These are phyloP conservation scores for Nakataea oryzae DNA, from an alignment of 2,329 filamentous ascomycete species.

Conservation along the genomic window DNA sequence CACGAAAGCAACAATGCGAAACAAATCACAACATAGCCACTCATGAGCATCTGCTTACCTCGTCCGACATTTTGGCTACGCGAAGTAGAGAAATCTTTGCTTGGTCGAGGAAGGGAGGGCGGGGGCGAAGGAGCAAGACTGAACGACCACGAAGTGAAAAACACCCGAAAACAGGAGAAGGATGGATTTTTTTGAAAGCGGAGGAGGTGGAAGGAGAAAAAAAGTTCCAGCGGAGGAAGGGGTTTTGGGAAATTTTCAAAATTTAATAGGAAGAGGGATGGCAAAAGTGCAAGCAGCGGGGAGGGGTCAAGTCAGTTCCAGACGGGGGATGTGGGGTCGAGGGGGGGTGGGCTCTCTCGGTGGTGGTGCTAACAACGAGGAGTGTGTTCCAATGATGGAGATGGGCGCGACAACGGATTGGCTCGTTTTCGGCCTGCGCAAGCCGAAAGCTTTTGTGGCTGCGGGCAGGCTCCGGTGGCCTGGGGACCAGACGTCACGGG, in stretches of 20 bases:
- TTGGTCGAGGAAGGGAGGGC: constrained; percentile 1
- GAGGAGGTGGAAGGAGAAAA: not conserved
- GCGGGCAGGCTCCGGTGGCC: not conserved
- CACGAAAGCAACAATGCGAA: not conserved
- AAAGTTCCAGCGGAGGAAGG: not conserved
- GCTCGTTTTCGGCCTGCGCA: not conserved
- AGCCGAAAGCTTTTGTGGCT: not conserved
- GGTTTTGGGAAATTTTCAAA: constrained; percentile 4
- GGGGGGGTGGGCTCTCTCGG: constrained; percentile 1
- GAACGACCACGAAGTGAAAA: not conserved
- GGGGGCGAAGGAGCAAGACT: constrained; percentile 1
- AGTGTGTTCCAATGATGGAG: not conserved
- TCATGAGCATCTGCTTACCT: constrained; percentile 1
- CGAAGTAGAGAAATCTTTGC: not conserved
- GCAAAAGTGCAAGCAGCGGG: constrained; percentile 3
- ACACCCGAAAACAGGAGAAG: not conserved
- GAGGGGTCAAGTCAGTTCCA: constrained; percentile 1
- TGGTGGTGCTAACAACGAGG: not conserved
- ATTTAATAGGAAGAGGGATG: constrained; percentile 3
- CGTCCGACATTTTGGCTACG: constrained; percentile 4
- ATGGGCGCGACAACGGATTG: not conserved
- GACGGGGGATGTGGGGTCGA: constrained; percentile 2
- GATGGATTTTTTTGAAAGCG: not conserved
- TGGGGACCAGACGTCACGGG: not conserved
- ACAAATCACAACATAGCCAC: not conserved